These are phyloP conservation scores for Vigna reflexopilosa DNA, from an alignment of 306 rosid species.

Conservation along the genomic window DNA sequence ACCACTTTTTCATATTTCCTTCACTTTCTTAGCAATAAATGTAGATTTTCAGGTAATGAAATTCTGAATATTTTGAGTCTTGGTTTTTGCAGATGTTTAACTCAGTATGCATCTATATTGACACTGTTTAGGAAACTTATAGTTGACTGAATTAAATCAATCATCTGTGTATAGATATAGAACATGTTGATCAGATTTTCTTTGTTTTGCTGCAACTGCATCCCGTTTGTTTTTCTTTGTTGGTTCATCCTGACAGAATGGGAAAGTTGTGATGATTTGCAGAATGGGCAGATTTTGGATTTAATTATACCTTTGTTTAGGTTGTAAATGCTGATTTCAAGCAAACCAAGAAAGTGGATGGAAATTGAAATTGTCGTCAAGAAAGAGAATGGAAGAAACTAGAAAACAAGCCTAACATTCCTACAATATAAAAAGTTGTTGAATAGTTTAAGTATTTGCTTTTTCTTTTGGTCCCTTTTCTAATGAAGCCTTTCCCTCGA, in stretches of 20 bases:
- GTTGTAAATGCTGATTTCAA: background rate
- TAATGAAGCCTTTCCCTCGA: conserved; percentile 21
- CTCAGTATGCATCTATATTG: background rate
- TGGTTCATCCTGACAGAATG: background rate
- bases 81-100: conserved; percentile 11
- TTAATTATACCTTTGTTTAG: background rate
- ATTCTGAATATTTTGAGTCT: background rate
- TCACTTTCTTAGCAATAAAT: background rate
- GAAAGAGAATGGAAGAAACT: conserved; percentile 27
- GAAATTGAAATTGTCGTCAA: background rate
- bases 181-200: conserved; percentile 13
- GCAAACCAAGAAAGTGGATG: background rate
- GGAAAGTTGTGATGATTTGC: conserved; percentile 1
- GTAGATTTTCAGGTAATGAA: conserved; percentile 39
- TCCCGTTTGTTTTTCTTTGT: background rate
- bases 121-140: background rate
- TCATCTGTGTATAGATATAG: background rate
- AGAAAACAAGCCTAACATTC: conserved; percentile 15
- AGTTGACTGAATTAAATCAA: background rate
- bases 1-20: background rate
- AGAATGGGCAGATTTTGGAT: background rate
- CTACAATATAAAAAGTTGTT: conserved; percentile 1
- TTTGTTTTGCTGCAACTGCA: background rate
- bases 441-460: conserved; percentile 17
- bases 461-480: conserved; percentile 25